Evolutionary conservation across 345 rosid species (phyloP), one percentile per base, ranked within the genome.

Genomic region (Populus tremula): DNA sequence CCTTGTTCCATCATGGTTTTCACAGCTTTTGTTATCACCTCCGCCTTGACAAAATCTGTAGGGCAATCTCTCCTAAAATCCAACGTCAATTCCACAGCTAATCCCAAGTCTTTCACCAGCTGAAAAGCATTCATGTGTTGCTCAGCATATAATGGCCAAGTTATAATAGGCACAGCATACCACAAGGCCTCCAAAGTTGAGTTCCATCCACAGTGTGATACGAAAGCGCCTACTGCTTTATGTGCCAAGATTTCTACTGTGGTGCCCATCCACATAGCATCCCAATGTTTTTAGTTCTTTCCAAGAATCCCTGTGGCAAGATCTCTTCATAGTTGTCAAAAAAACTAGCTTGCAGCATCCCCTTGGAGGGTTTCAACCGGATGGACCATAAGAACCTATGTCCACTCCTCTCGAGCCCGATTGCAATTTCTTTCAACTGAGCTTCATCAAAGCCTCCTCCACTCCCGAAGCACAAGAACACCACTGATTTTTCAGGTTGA

Each of bases 391-490:
- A 6, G 68, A 89, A 89, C 0, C 84, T 74, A 2, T 76, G 79
- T 20, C 89, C 89, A 31, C 84, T 78, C 62, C 50, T 73, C 74
- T 89, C 90, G 6, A 90, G 84, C 10, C 85, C 94, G 20, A 21
- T 3, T 2, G 91, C 94, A 8, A 87, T 82, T 72, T 86, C 85
- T 53, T 72, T 83, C 20, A 85, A 75, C 76, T 90, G 96, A 5
- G 78, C 83, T 50, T 66, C 85, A 56, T 43, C 67, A 61, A 91
- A 91, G 53, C 86, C 70, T 71, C 96, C 94, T 77, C 33, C 66
- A 87, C 94, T 90, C 43, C 96, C 91, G 70, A 91, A 91, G 82
- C 91, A 91, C 29, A 91, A 77, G 78, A 90, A 90, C 76, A 89
- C 90, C 17, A 87, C 92, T 3, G 94, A 86, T 1, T 70, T 67